Conservation (phyloP, 148 eudicot genomes). For the Dysphania ambrosioides region DNA sequence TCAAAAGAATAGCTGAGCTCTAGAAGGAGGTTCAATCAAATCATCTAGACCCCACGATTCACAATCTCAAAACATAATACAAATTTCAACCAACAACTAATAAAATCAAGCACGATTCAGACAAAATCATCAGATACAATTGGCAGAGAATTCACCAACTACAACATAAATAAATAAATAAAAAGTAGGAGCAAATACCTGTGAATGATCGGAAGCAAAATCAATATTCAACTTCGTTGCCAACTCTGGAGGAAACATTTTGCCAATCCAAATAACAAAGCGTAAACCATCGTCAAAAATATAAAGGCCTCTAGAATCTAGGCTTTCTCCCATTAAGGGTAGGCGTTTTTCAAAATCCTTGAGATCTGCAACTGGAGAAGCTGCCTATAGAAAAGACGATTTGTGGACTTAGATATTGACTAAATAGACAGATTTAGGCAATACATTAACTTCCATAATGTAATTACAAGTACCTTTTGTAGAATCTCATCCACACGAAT, state of each 20-base stretch:
- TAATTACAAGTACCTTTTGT: constrained; percentile 45
- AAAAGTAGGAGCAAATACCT: constrained; percentile 39
- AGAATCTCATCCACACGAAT: constrained; percentile 75
- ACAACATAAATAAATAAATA: neutral
- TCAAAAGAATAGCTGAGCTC: neutral
- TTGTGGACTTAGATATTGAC: neutral
- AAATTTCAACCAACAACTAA: neutral
- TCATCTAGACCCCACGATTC: neutral
- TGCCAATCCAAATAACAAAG: constrained; percentile 94
- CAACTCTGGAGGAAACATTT: constrained; percentile 76
- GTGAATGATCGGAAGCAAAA: constrained; percentile 63
- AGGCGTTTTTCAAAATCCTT: constrained; percentile 43
- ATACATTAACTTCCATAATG: neutral
- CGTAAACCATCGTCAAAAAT: constrained; percentile 88
- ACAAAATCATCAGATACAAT: neutral
- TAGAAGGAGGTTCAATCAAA: neutral
- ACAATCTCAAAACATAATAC: neutral
- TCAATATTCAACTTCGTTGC: constrained; percentile 65
- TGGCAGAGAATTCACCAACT: neutral
- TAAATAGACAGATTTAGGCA: constrained; percentile 17
- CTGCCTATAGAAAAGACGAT: constrained; percentile 35
- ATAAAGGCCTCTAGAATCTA: constrained; percentile 88
- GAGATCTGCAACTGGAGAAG: constrained; percentile 44
- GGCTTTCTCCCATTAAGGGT: constrained; percentile 77
- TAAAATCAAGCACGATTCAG: neutral